Conservation (phyloP, 495 filamentous ascomycete species). For the Pseudotulostoma volvatum region DNA sequence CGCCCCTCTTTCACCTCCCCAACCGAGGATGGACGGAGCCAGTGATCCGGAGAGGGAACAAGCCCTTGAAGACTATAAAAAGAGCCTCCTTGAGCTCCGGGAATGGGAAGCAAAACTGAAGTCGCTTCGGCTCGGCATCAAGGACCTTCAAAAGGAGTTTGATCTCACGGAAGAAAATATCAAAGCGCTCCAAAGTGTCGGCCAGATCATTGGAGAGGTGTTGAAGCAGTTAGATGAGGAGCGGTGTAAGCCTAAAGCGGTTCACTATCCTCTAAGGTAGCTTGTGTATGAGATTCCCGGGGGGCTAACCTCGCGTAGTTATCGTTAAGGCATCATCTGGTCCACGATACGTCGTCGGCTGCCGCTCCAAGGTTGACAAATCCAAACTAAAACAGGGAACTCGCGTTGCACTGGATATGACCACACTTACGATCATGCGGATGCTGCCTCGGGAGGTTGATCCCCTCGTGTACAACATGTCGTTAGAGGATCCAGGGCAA, state of each 20-base stretch:
- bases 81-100: slow-evolving; percentile 84
- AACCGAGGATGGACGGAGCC: slow-evolving; percentile 28
- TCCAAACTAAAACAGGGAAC: slow-evolving; percentile 93
- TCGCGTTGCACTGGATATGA: slow-evolving; percentile 98
- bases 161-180: slow-evolving; percentile 98
- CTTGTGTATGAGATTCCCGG: too few relatives aligned
- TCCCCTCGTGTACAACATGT: slow-evolving; percentile 99
- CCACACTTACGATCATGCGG: slow-evolving; percentile 98
- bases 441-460: slow-evolving; percentile 99
- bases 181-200: slow-evolving; percentile 97
- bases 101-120: slow-evolving; percentile 99
- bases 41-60: slow-evolving; percentile 55
- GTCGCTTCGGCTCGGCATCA: slow-evolving; percentile 79
- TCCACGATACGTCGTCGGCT: slow-evolving; percentile 95
- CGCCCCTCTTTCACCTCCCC: background rate
- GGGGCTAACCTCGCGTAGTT: slow-evolving; percentile 23
- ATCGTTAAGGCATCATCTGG: slow-evolving; percentile 90
- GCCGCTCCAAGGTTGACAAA: slow-evolving; percentile 95
- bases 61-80: slow-evolving; percentile 77
- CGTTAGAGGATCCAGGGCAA: slow-evolving; percentile 91
- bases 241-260: slow-evolving; percentile 53
- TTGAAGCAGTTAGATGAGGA: slow-evolving; percentile 98
- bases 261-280: background rate
- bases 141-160: slow-evolving; percentile 83
- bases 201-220: slow-evolving; percentile 98